phyloP scores from a whole-genome alignment of 2,329 filamentous ascomycete genomes.

The Cordyceps pruinosa region DNA sequence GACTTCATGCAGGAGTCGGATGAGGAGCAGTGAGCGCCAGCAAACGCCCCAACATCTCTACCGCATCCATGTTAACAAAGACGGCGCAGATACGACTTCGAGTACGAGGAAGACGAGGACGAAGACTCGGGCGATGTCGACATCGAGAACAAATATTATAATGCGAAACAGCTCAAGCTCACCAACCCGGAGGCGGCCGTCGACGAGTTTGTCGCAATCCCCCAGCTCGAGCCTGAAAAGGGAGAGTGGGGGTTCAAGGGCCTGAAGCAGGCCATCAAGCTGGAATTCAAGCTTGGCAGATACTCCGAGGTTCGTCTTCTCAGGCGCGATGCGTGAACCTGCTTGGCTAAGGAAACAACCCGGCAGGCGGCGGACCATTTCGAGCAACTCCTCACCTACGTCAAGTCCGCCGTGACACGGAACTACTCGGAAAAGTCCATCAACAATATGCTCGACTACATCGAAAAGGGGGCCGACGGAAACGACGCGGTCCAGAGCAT shows the following conservation, averaged over 20 bases:
- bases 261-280: conserved; percentile 94
- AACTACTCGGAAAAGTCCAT: conserved; percentile 99
- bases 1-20: conserved; percentile 44
- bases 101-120: conserved; percentile 90
- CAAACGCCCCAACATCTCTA: not conserved
- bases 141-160: conserved; percentile 99
- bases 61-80: not conserved
- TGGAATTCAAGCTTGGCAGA: conserved; percentile 86
- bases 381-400: conserved; percentile 89
- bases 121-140: conserved; percentile 84
- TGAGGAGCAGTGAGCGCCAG: conserved; percentile 34
- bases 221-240: conserved; percentile 78
- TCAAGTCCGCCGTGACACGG: conserved; percentile 91
- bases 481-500: conserved; percentile 68
- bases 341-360: conserved; percentile 12
- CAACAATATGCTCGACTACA: conserved; percentile 97
- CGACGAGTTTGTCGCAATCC: conserved; percentile 85
- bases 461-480: conserved; percentile 78
- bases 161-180: conserved; percentile 92
- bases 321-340: too few relatives aligned
- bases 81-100: conserved; percentile 71
- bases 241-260: conserved; percentile 99
- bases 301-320: conserved; percentile 64
- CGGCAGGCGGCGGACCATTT: conserved; percentile 82
- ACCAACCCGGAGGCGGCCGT: conserved; percentile 84